Evolutionary conservation across 2,329 filamentous ascomycete species (phyloP), one percentile per base, ranked within the genome.

Genomic region (Beauveria pseudobassiana): DNA sequence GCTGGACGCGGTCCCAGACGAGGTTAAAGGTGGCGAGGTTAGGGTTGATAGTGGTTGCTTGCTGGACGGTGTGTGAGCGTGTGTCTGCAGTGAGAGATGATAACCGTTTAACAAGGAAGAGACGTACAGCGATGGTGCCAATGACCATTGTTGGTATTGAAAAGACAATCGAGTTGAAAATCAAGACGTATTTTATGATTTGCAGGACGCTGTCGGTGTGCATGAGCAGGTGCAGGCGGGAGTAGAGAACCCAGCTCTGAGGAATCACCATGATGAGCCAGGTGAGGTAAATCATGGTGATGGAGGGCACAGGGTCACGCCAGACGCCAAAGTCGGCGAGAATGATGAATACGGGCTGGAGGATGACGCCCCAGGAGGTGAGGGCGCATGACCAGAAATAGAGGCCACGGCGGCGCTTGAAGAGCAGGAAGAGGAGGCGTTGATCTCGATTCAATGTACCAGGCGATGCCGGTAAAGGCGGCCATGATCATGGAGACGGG

Each of bases 191-290:
- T 3, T 83, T 75, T 0, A 83, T 78, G n/a, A 74, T 74, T 2
- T 75, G 75, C 1, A 86, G 75, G 7, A 79, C 69, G 4, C 71
- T 70, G 10, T 76, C 59, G 74, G 81, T 80, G 24, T 77, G 78
- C 6, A 83, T 74, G 24, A 87, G 76, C 3, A 87, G 75, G 67
- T 86, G 82, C 2, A 87, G 76, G 9, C 84, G 78, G 2, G 83
- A 86, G 72, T 84, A 87, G 1, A 87, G 74, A 2, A 87, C 83
- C 24, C 85, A 67, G 0, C 79, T 79, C 68, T 86, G 82, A 0
- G 83, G 83, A 4, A 82, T 82, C 1, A 87, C 78, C 81, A 86
- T 85, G 3, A 66, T 67, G 10, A 66, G 61, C 69, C 69, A 71
- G 9, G 64, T 64, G 18, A 67, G 55, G 46, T 66, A 65, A 34